Percentiles rank a stretch among this genome's conserved stretches.
These are phyloP conservation scores for Penicillium sp. DNA, from an alignment of 2,329 filamentous ascomycete genomes.

Conservation along the genomic window DNA sequence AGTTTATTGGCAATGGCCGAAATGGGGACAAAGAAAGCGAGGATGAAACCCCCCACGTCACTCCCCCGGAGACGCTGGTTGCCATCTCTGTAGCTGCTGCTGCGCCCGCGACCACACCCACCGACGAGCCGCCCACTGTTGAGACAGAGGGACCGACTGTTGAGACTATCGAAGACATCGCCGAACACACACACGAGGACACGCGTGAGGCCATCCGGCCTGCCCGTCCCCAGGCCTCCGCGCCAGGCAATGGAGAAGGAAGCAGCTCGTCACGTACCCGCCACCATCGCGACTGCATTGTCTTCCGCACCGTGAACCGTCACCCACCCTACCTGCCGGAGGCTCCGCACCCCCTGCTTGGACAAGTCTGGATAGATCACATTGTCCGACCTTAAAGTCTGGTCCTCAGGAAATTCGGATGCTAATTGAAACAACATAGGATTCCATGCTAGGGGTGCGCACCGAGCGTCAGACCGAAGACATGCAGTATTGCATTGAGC, in stretches of 20 bases:
- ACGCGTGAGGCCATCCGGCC: background rate
- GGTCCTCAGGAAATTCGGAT: background rate
- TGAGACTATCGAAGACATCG: background rate
- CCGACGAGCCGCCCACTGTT: background rate
- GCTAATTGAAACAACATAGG: background rate
- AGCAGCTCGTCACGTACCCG: background rate
- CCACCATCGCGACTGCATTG: background rate
- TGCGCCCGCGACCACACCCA: fast-evolving
- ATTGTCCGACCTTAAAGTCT: background rate
- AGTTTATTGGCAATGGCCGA: background rate
- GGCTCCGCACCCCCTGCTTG: background rate
- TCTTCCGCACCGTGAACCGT: background rate
- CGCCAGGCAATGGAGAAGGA: too few relatives aligned
- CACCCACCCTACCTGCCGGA: background rate
- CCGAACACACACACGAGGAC: background rate
- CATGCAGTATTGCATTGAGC: background rate
- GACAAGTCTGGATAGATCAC: background rate
- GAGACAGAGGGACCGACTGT: background rate
- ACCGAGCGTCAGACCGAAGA: background rate
- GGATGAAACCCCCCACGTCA: too few relatives aligned
- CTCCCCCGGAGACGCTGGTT: background rate
- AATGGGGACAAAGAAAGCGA: background rate
- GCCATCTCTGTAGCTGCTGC: background rate
- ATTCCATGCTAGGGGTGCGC: background rate
- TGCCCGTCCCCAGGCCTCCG: background rate